These are phyloP conservation scores for Triticum monococcum DNA, from an alignment of 176 grass and related monocot genomes.

Conservation along the genomic window DNA sequence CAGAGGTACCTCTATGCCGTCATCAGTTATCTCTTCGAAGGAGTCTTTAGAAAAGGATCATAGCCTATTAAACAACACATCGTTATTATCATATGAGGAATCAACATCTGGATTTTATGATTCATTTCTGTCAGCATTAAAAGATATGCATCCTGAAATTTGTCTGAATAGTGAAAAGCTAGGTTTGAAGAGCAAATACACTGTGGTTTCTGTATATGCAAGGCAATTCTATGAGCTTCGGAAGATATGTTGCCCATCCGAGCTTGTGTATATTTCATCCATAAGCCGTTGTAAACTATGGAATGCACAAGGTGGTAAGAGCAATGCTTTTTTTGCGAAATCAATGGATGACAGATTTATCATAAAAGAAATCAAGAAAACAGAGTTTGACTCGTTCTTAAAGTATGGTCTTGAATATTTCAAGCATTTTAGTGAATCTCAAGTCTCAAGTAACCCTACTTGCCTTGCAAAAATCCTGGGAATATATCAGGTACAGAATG, in stretches of 20 bases:
- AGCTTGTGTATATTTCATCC: slow-evolving; percentile 77
- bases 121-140: slow-evolving; percentile 61
- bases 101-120: slow-evolving; percentile 53
- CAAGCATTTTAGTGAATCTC: slow-evolving; percentile 66
- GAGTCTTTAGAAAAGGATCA: slow-evolving; percentile 14
- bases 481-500: slow-evolving; percentile 75
- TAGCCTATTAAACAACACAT: not conserved
- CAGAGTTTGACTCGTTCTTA: slow-evolving; percentile 90
- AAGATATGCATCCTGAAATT: slow-evolving; percentile 78
- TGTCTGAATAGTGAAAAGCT: slow-evolving; percentile 49
- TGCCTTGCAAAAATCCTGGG: slow-evolving; percentile 90
- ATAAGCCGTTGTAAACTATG: slow-evolving; percentile 87
- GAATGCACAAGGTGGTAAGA: slow-evolving; percentile 91
- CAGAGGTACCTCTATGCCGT: slow-evolving; percentile 8
- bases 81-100: slow-evolving; percentile 31
- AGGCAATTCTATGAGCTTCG: slow-evolving; percentile 79
- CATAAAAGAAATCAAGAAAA: slow-evolving; percentile 92
- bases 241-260: slow-evolving; percentile 79
- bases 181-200: slow-evolving; percentile 73
- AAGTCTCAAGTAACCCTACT: slow-evolving; percentile 56
- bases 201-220: slow-evolving; percentile 73
- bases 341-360: slow-evolving; percentile 92
- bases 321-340: slow-evolving; percentile 82
- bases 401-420: slow-evolving; percentile 94
- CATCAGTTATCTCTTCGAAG: slow-evolving; percentile 19